Conservation (phyloP, 148 eudicot genomes). For the Chenopodium formosanum region DNA sequence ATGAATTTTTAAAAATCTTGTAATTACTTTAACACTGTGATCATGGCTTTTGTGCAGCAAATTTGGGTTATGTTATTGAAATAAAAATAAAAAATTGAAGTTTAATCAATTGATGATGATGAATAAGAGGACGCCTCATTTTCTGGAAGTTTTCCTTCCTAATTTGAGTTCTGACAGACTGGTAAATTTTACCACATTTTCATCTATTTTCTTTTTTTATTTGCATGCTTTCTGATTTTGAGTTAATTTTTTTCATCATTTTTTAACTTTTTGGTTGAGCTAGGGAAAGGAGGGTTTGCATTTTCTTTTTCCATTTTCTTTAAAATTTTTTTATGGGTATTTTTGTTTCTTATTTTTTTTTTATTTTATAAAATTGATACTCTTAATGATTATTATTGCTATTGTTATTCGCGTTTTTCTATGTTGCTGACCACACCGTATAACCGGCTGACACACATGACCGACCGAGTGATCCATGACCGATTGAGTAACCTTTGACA, state of each 20-base stretch:
- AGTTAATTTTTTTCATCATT: background rate
- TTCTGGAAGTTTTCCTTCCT: constrained; percentile 54
- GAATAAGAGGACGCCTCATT: constrained; percentile 47
- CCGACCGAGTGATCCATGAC: no score
- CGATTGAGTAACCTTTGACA: no score
- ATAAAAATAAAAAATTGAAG: background rate
- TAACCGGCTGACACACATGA: no score
- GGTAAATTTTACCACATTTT: constrained; percentile 24
- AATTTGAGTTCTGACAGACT: constrained; percentile 43
- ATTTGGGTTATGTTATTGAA: no score
- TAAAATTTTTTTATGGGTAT: background rate
- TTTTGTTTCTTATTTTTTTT: background rate
- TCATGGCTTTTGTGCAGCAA: no score
- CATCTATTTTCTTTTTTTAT: background rate
- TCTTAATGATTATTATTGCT: no score
- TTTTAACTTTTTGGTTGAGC: no score
- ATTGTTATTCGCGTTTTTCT: no score
- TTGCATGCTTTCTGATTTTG: background rate
- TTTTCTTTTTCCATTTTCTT: background rate
- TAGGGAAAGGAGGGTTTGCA: background rate
- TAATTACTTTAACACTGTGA: no score
- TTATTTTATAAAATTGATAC: background rate
- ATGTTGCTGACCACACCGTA: no score
- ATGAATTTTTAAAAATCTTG: no score
- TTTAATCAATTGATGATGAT: constrained; percentile 21